Evolutionary conservation across 169 alveolate genomes (phyloP), one percentile per base, ranked within the genome.

Genomic region (Fabrea salina): DNA sequence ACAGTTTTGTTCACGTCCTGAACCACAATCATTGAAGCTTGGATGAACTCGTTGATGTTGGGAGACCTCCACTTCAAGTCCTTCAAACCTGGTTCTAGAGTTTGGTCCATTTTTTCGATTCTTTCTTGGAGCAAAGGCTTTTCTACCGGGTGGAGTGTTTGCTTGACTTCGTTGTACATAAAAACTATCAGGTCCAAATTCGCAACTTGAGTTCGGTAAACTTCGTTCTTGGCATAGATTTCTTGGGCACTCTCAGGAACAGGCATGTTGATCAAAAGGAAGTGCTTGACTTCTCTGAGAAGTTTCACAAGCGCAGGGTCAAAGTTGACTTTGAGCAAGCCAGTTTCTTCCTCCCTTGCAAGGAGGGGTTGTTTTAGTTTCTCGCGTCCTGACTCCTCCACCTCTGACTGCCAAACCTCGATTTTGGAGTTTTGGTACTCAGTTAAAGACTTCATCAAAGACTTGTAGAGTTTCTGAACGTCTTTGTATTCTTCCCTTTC

Each of bases 401-500:
- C 94, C 50, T 90, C 93, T 50, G 82, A 80, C 72, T 93, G 94
- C 99, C 99, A 96, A 43, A 81, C 90, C 58, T 82, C 67, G 54
- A 87, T 92, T 77, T 90, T 86, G 74, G 49, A 22, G 40, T 82
- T 88, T 75, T 96, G 96, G 84, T 92, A 96, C 58, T 91, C 98
- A 64, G 91, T 89, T 4, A 95, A 90, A 84, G 84, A 84, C 75
- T 89, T 93, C 86, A 86, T 87, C 8, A 95, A 85, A 8, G 95
- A 87, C 64, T 82, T 82, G 53, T 93, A 90, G 59, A 93, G 95
- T 82, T 91, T 94, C 54, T 86, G 83, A 33, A 96, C 96, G 74
- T 94, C 98, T 75, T 89, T 86, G 87, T 87, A 92, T 75, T 96
- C 98, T 78, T 95, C 97, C 57, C 96, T 82, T 59, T 95, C 98